A percentile compares a stretch with the other conserved stretches of the same genome.
Evolutionary conservation across 176 grass and related monocot species (phyloP).

Genomic region (Pontederia crassipes): DNA sequence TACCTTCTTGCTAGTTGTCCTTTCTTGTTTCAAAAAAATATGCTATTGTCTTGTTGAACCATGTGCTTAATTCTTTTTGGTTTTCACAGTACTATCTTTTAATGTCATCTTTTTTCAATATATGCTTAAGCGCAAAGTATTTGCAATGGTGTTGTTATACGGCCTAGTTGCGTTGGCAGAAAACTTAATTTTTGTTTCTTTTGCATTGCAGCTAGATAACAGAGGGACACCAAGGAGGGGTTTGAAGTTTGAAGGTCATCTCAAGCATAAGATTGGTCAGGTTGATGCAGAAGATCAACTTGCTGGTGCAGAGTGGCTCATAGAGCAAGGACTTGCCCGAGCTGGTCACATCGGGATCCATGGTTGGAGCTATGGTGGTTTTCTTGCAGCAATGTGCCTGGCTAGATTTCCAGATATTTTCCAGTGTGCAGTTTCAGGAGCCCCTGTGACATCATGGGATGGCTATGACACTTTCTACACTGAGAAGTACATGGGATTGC

Average conservation of each 20-base stretch:
- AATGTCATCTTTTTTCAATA: too few relatives aligned
- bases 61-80: not conserved
- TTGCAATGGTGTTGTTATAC: not conserved
- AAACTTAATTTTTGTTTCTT: constrained; percentile 7
- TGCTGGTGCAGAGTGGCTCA: constrained; percentile 79
- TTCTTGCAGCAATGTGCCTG: constrained; percentile 92
- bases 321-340: constrained; percentile 73
- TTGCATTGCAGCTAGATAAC: constrained; percentile 69
- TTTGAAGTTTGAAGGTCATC: constrained; percentile 74
- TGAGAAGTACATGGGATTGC: constrained; percentile 89
- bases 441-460: constrained; percentile 89
- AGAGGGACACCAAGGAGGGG: constrained; percentile 81
- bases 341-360: constrained; percentile 86
- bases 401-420: constrained; percentile 62
- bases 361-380: constrained; percentile 96
- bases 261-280: constrained; percentile 71
- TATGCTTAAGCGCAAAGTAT: not conserved
- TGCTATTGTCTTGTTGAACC: not conserved
- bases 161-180: constrained; percentile 1
- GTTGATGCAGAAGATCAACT: constrained; percentile 88
- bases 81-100: too few relatives aligned
- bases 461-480: constrained; percentile 98
- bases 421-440: constrained; percentile 80
- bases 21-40: too few relatives aligned
- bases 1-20: too few relatives aligned